Base-by-base conservation (phyloP, 495 filamentous ascomycete species). In the Penicillium antarcticum region DNA sequence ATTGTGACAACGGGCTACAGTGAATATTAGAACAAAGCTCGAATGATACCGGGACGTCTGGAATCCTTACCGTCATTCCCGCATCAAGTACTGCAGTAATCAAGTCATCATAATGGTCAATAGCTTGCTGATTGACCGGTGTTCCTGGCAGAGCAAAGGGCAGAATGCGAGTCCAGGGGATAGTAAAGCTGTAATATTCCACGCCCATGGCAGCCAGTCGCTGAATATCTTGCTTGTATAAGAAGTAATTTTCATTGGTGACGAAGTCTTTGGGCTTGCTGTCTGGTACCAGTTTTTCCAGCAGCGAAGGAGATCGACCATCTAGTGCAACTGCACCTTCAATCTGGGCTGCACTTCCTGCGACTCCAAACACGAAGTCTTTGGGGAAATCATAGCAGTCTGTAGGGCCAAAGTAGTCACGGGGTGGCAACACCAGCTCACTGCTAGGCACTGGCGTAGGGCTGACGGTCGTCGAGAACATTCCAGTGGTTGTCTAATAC, bases 141-240 rank as follows among this genome's bases (percentile, higher is more conserved):
- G 68, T 69, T 1, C 72, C 73, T 8, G 71, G 61, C 12, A 68
- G 42, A 6, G 53, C 67, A 44, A 79, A 79, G 0, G 73, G 75
- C 21, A 77, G 42, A 31, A 77, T 75, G 1, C 75, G 67, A 0
- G 68, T 52, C 75, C 75, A 78, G 1, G 74, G 52, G 40, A 78
- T 72, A 0, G 64, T 66, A 55, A 78, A 78, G 14, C 58, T 67
- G 59, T 76, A 79, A 54, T 78, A 75, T 37, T 71, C 68, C 26
- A 78, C 68, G 0, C 77, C 76, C 57, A 78, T 75, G 1, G 69
- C 62, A 0, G 77, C 76, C 18, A 79, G 40, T 5, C 76, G 62
- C 45, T 66, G 61, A 50, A 80, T 76, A 40, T 80, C 76, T 48
- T 79, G 73, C 52, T 79, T 79, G 48, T 80, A 80, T 8, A 78